Evolutionary conservation across 108 stramenopile genomes (phyloP), one percentile per base, ranked within the genome.

Genomic region (Chaetoceros tenuissimus): DNA sequence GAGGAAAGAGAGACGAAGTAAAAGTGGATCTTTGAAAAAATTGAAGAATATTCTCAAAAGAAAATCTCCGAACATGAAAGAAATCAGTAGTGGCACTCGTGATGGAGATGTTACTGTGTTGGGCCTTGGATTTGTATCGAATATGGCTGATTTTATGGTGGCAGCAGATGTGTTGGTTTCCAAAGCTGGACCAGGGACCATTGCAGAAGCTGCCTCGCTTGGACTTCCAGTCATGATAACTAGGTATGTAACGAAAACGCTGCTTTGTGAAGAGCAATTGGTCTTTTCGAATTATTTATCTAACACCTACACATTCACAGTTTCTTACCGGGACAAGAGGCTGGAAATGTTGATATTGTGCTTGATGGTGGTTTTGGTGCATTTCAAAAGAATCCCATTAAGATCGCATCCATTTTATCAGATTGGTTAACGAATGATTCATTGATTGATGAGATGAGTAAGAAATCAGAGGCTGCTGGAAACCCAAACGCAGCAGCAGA

Each of bases 151-250:
- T 53, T 98, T 92, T 71, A 98, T 98, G 97, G 94, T 89, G 0
- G 97, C 96, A 1, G 75, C 92, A 7, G 96, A 97, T 65, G 75
- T 94, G 24, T 73, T 98, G 19, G 72, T 98, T 7, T 89, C 88
- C 53, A 97, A 97, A 69, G 97, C 97, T 22, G 97, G 96, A n/a
- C 97, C 97, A 3, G 97, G 97, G 47, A 98, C 96, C 7, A 98
- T 98, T 53, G 93, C 95, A 13, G 97, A 98, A 77, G 96, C 97
- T 5, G 92, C 91, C n/a, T 74, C 91, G 5, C 60, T 95, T 19
- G 94, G 94, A 0, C 67, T 98, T 13, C 97, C 97, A 1, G 75
- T 96, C 31, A 85, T 98, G 89, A 80, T 98, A 10, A 94, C 93
- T 17, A 78, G 34, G 34, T 40, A 40, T 5, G 34, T 40, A 40